Conservation (phyloP, 177 flowering plant species). For the Vitis hybrid region DNA sequence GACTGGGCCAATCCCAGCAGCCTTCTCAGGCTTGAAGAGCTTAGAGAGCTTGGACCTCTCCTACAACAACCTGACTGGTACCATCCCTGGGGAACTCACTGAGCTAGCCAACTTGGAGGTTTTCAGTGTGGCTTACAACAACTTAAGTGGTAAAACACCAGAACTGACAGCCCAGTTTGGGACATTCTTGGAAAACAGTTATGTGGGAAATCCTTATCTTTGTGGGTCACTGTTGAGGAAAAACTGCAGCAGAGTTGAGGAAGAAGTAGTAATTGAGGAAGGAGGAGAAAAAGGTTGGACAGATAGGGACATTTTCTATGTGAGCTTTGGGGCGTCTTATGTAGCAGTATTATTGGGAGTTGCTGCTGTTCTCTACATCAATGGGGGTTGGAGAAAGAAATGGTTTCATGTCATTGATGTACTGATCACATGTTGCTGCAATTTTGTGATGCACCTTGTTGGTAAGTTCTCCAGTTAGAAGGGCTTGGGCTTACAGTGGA, state of each 20-base stretch:
- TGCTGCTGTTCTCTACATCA: slow-evolving; percentile 4
- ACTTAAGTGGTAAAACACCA: slow-evolving; percentile 18
- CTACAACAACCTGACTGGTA: slow-evolving; percentile 18
- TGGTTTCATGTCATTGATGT: too few relatives aligned
- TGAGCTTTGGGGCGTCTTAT: slow-evolving; percentile 5
- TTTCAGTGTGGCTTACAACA: slow-evolving; percentile 22
- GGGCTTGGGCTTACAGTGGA: too few relatives aligned
- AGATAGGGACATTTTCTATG: neutral
- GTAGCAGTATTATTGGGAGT: neutral
- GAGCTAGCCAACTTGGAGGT: slow-evolving; percentile 3
- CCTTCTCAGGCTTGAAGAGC: slow-evolving; percentile 13
- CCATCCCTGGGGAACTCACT: slow-evolving; percentile 12
- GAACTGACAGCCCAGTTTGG: slow-evolving; percentile 13
- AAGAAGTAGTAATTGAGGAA: neutral
- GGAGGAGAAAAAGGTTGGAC: neutral
- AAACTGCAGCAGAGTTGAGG: neutral
- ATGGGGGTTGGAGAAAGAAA: neutral
- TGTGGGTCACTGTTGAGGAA: slow-evolving; percentile 6
- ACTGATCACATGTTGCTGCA: too few relatives aligned
- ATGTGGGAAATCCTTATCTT: slow-evolving; percentile 6
- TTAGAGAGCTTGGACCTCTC: slow-evolving; percentile 32
- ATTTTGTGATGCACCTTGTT: too few relatives aligned
- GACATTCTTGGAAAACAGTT: neutral
- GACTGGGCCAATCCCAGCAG: slow-evolving; percentile 17
- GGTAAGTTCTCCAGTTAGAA: too few relatives aligned